Evolutionary conservation across 2,329 filamentous ascomycete species (phyloP).

Genomic region (Ophiocordyceps sinensis): DNA sequence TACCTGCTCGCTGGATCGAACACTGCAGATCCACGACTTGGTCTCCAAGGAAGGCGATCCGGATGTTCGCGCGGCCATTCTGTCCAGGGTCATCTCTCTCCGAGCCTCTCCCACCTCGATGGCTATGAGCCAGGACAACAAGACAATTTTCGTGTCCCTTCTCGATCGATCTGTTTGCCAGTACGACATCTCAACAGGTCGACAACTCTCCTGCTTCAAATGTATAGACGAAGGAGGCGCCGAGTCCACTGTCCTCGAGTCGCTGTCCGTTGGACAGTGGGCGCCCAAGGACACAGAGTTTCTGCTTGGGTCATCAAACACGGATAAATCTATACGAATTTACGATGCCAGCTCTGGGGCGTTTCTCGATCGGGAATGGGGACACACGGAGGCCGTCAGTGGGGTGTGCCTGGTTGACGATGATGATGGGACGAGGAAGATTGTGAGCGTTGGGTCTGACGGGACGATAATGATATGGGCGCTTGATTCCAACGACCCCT

Average conservation of each 20-base stretch:
- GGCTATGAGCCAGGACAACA: conserved; percentile 49
- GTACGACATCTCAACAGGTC: conserved; percentile 52
- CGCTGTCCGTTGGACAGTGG: conserved; percentile 50
- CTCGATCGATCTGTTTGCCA: conserved; percentile 46
- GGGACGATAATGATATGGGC: conserved; percentile 74
- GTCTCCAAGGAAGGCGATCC: conserved; percentile 52
- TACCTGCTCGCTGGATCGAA: conserved; percentile 80
- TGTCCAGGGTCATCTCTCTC: conserved; percentile 62
- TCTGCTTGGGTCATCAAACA: conserved; percentile 79
- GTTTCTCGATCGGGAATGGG: conserved; percentile 81
- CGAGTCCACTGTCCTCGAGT: conserved; percentile 74
- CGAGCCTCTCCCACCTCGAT: conserved; percentile 83
- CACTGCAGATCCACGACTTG: conserved; percentile 68
- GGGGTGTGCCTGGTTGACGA: conserved; percentile 60
- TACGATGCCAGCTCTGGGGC: conserved; percentile 67
- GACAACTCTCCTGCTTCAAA: conserved; percentile 61
- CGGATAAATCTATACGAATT: conserved; percentile 85
- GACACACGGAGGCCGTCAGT: conserved; percentile 87
- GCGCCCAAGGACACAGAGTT: conserved; percentile 44
- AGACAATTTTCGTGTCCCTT: conserved; percentile 42
- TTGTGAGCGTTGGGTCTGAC: conserved; percentile 66
- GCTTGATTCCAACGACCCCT: conserved; percentile 33
- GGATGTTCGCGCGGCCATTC: conserved; percentile 60
- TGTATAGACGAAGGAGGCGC: conserved; percentile 65
- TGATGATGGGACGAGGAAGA: conserved; percentile 36